A percentile compares a stretch with the other conserved stretches of the same genome.
Evolutionary conservation across 345 rosid genomes (phyloP).

Genomic region (Angophora floribunda): DNA sequence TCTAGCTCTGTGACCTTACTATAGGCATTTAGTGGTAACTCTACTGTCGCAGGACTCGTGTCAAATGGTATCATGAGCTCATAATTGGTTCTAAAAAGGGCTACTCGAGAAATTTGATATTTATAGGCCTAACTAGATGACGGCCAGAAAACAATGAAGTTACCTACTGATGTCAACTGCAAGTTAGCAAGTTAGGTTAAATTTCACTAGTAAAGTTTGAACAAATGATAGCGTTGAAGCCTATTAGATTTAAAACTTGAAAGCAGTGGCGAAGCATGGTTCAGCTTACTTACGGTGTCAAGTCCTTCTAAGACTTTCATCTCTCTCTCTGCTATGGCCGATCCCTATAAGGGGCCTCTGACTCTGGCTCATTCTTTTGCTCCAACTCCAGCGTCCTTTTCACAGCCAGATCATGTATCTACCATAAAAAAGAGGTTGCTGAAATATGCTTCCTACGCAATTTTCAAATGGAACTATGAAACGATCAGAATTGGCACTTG

Average conservation of each 20-base stretch:
- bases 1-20: neutral
- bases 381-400: neutral
- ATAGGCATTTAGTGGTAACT: neutral
- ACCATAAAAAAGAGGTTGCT: neutral
- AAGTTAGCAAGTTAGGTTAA: neutral
- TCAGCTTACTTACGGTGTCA: neutral
- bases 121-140: neutral
- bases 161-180: neutral
- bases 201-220: neutral
- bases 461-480: neutral
- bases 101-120: neutral
- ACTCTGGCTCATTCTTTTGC: neutral
- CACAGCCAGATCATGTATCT: neutral
- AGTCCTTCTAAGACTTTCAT: neutral
- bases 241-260: neutral
- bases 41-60: neutral
- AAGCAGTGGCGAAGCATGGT: neutral
- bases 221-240: neutral
- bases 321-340: neutral
- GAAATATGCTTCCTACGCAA: neutral
- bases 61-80: neutral
- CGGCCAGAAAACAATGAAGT: neutral
- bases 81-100: neutral
- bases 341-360: neutral
- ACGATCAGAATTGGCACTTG: neutral